A percentile compares a stretch with the other conserved stretches of the same genome.
These are phyloP conservation scores for Ophiosphaerella narmari DNA, from an alignment of 2,329 filamentous ascomycete genomes.

Conservation along the genomic window DNA sequence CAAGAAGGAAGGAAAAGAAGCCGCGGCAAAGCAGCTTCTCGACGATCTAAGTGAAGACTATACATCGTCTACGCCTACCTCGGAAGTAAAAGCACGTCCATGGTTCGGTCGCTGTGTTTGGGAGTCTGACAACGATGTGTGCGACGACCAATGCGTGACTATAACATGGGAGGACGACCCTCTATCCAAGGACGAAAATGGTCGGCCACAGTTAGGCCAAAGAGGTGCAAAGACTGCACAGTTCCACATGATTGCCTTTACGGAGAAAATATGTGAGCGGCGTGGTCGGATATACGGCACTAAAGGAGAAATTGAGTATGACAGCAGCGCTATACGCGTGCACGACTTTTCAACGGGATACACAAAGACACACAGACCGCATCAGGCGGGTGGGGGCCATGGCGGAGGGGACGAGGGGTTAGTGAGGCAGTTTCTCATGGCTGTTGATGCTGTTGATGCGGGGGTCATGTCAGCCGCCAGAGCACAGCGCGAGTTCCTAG, in stretches of 20 bases:
- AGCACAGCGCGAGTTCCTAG: constrained; percentile 77
- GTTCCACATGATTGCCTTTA: constrained; percentile 94
- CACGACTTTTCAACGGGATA: constrained; percentile 70
- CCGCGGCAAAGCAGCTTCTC: constrained; percentile 59
- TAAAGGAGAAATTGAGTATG: constrained; percentile 82
- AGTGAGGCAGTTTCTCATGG: constrained; percentile 79
- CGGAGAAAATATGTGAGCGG: constrained; percentile 82
- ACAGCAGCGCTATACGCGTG: constrained; percentile 75
- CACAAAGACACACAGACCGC: constrained; percentile 63
- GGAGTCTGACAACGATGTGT: constrained; percentile 90
- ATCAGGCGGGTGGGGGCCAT: constrained; percentile 65
- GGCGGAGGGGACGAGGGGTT: constrained; percentile 83
- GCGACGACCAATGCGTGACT: constrained; percentile 89
- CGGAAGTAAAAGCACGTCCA: constrained; percentile 55
- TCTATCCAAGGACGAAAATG: constrained; percentile 25
- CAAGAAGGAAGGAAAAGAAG: constrained; percentile 49
- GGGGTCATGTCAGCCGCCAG: constrained; percentile 66
- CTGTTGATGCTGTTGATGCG: constrained; percentile 79
- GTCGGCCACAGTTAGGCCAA: constrained; percentile 18
- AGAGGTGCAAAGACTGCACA: constrained; percentile 80
- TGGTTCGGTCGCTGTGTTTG: constrained; percentile 97
- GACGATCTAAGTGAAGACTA: constrained; percentile 60
- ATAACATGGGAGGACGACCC: constrained; percentile 82
- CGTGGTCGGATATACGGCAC: constrained; percentile 86
- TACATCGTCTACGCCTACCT: constrained; percentile 56